Evolutionary conservation across 208 protist genomes (phyloP).

Genomic region (Wallacemonas rigidus): DNA sequence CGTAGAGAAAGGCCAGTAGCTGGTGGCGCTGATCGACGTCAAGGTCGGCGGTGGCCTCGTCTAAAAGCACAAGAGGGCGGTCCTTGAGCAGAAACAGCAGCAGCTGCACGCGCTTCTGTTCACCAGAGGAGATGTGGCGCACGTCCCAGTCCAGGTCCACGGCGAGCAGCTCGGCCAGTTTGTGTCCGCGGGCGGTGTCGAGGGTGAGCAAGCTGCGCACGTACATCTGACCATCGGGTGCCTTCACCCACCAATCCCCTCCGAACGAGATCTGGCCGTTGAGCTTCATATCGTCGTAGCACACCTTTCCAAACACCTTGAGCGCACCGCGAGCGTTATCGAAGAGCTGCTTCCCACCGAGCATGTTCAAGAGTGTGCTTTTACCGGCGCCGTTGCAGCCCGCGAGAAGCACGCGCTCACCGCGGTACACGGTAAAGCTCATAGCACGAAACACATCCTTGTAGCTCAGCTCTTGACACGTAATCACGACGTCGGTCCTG

Average conservation of each 20-base stretch:
- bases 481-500: slow-evolving; percentile 39
- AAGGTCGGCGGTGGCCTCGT: slow-evolving; percentile 92
- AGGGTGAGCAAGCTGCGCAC: slow-evolving; percentile 67
- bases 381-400: slow-evolving; percentile 96
- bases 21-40: slow-evolving; percentile 86
- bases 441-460: slow-evolving; percentile 65
- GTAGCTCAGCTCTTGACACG: slow-evolving; percentile 54
- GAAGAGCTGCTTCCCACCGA: slow-evolving; percentile 89
- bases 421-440: slow-evolving; percentile 53
- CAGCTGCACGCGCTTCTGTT: slow-evolving; percentile 90
- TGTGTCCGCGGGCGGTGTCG: slow-evolving; percentile 42
- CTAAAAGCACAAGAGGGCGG: slow-evolving; percentile 75
- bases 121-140: slow-evolving; percentile 77
- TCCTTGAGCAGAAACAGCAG: slow-evolving; percentile 72
- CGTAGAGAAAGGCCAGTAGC: slow-evolving; percentile 82
- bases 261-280: slow-evolving; percentile 62
- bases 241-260: slow-evolving; percentile 78
- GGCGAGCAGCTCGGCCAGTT: slow-evolving; percentile 57
- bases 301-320: slow-evolving; percentile 61
- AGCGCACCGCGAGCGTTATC: slow-evolving; percentile 45
- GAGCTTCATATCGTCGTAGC: slow-evolving; percentile 77
- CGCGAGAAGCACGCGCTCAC: slow-evolving; percentile 85
- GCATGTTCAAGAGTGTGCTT: slow-evolving; percentile 92
- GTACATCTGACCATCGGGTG: slow-evolving; percentile 71
- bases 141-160: slow-evolving; percentile 88